Base-by-base conservation (phyloP, 1,139 yeast genomes). In the Geotrichum bryndzae region DNA sequence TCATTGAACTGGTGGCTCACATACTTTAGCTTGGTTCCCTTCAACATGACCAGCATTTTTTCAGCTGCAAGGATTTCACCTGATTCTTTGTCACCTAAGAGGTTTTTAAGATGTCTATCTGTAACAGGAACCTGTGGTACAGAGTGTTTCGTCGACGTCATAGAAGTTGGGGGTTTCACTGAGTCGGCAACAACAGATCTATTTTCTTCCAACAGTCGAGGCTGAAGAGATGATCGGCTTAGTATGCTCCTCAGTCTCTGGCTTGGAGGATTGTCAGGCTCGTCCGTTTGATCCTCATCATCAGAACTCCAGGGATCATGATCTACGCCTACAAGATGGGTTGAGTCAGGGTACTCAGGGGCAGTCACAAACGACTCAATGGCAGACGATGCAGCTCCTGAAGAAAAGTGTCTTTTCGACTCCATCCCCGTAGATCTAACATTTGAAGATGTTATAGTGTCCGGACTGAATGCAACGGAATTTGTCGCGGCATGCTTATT, bases 31-130 rank as follows among this genome's bases (percentile, higher is more conserved):
- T 67, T 72, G 31, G 75, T 74, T 55, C 66, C 69, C 71, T 81
- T 86, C 18, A 86, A 81, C 73, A 85, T 71, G 0, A 88, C 88
- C 45, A 90, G 77, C 81, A 88, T 83, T 67, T 81, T 83, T 64
- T 87, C 92, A 65, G 82, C 75, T 64, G 85, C 81, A 8, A 90
- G 76, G 6, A 88, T 79, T 62, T 87, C 88, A 1, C 96, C 95
- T 0, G 75, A 76, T 66, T 68, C 67, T 68, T 69, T 70, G 13
- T 8, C 50, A 15, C 31, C 10, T 4, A 62, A 27, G 18, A 60
- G 55, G 1, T 57, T 55, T 11, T 45, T 8, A 45, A 62, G 6
- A 8, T 53, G 55, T 41, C 35, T 57, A 18, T 50, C 54, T 10
- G 52, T 38, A 7, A n/a, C 23, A n/a, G 2, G 22, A 7, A 3